A percentile compares a stretch with the other conserved stretches of the same genome.
Evolutionary conservation across 1,284 basidiomycete species (phyloP).

Genomic region (Microbotryum scabiosae): DNA sequence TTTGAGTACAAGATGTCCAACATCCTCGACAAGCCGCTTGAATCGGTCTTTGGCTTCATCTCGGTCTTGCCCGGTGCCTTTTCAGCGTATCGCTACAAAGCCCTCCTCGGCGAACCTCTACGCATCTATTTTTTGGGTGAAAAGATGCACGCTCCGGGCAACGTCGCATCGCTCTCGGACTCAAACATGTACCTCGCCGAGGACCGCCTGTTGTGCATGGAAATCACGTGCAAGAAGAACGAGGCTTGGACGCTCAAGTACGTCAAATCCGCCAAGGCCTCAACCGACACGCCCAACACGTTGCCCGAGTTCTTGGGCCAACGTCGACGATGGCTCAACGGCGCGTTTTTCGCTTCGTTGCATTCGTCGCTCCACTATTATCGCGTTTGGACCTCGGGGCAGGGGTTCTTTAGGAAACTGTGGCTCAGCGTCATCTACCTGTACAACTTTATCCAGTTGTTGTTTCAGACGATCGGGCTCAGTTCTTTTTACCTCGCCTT

Average conservation of each 20-base stretch:
- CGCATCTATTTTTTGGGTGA: slow-evolving; percentile 86
- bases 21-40: slow-evolving; percentile 69
- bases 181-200: slow-evolving; percentile 59
- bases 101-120: slow-evolving; percentile 59
- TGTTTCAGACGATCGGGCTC: slow-evolving; percentile 51
- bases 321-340: slow-evolving; percentile 67
- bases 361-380: slow-evolving; percentile 77
- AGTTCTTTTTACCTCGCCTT: slow-evolving; percentile 28
- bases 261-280: slow-evolving; percentile 81
- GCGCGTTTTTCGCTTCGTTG: slow-evolving; percentile 73
- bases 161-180: slow-evolving; percentile 45
- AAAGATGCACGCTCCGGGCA: slow-evolving; percentile 52
- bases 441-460: slow-evolving; percentile 51
- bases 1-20: slow-evolving; percentile 52
- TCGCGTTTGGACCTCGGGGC: slow-evolving; percentile 83
- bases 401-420: slow-evolving; percentile 74
- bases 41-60: slow-evolving; percentile 62
- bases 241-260: slow-evolving; percentile 62
- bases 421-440: slow-evolving; percentile 59
- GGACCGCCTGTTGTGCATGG: slow-evolving; percentile 48
- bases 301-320: slow-evolving; percentile 32
- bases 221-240: slow-evolving; percentile 75
- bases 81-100: slow-evolving; percentile 81
- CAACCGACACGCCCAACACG: slow-evolving; percentile 75
- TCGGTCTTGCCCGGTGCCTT: slow-evolving; percentile 78